These are phyloP conservation scores for Berkeleyomyces basicola DNA, from an alignment of 2,329 filamentous ascomycete species.

Conservation along the genomic window DNA sequence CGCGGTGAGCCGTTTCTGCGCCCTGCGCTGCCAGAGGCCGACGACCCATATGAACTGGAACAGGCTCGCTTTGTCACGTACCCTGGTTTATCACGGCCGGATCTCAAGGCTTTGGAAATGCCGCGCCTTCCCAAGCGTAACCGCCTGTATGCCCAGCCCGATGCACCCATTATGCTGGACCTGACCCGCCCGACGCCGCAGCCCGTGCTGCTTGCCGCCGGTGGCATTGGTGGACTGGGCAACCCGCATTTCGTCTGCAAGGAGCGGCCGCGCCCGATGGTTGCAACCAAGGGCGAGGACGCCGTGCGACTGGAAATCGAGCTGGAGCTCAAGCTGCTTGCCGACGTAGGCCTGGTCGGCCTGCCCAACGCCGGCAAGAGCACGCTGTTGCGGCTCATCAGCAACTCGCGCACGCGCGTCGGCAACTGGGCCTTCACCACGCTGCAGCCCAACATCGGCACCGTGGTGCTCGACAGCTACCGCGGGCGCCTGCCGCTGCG, in stretches of 20 bases:
- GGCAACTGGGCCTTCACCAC: conserved; percentile 97
- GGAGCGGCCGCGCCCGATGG: conserved; percentile 59
- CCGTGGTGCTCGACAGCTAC: conserved; percentile 79
- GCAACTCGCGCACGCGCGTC: conserved; percentile 73
- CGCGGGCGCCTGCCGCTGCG: conserved; percentile 38
- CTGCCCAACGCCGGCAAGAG: conserved; percentile 94
- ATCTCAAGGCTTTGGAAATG: conserved; percentile 39
- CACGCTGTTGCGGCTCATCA: conserved; percentile 74
- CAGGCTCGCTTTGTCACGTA: conserved; percentile 75
- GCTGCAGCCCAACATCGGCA: conserved; percentile 85
- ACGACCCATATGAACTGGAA: conserved; percentile 26
- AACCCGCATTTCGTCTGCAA: conserved; percentile 85
- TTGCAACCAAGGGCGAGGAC: conserved; percentile 71
- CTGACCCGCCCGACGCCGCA: conserved; percentile 60
- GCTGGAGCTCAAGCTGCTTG: conserved; percentile 84
- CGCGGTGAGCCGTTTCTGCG: conserved; percentile 14
- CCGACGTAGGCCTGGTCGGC: conserved; percentile 86
- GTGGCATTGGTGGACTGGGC: conserved; percentile 75
- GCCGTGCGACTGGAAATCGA: conserved; percentile 66
- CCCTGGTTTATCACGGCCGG: conserved; percentile 55
- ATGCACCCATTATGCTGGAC: conserved; percentile 56
- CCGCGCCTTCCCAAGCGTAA: conserved; percentile 36
- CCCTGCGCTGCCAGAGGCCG: conserved; percentile 5
- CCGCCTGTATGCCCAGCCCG: conserved; percentile 47
- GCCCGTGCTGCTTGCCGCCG: conserved; percentile 72